Conservation (phyloP, 83 land plant species). For the Thuja plicata region DNA sequence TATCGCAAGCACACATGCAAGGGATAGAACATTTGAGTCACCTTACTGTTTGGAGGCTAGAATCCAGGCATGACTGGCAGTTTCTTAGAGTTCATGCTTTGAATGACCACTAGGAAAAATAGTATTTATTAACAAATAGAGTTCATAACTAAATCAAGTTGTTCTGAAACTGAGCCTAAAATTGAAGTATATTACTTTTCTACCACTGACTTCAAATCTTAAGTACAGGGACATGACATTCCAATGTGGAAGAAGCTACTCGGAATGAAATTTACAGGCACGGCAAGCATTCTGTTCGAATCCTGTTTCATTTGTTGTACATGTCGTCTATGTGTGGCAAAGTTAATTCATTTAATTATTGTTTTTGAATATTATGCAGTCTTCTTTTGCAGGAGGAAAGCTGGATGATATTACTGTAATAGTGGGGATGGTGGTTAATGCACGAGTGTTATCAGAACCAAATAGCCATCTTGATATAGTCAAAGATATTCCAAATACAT, state of each 20-base stretch:
- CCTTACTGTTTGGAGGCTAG: conserved; percentile 89
- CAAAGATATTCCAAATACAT: conserved; percentile 1
- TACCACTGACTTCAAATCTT: not conserved
- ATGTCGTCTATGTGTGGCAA: not conserved
- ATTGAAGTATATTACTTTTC: not conserved
- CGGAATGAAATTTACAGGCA: conserved; percentile 87
- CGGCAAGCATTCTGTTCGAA: not conserved
- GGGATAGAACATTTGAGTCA: conserved; percentile 74
- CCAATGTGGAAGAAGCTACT: conserved; percentile 79
- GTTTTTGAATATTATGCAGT: not conserved
- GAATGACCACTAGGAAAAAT: not conserved
- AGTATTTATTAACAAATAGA: not conserved
- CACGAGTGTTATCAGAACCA: not conserved
- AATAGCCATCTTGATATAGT: not conserved
- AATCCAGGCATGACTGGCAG: conserved; percentile 45
- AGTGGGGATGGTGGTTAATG: conserved; percentile 56
- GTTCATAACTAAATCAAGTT: not conserved
- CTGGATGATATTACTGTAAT: conserved; percentile 90
- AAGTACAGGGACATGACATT: conserved; percentile 81
- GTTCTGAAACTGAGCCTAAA: not conserved
- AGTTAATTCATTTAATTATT: not conserved
- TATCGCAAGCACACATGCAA: conserved; percentile 75
- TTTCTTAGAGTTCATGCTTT: not conserved
- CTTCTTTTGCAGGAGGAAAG: conserved; percentile 74
- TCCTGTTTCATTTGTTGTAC: not conserved